Conservation (phyloP, 2,329 filamentous ascomycete genomes). For the Zasmidium cellare region DNA sequence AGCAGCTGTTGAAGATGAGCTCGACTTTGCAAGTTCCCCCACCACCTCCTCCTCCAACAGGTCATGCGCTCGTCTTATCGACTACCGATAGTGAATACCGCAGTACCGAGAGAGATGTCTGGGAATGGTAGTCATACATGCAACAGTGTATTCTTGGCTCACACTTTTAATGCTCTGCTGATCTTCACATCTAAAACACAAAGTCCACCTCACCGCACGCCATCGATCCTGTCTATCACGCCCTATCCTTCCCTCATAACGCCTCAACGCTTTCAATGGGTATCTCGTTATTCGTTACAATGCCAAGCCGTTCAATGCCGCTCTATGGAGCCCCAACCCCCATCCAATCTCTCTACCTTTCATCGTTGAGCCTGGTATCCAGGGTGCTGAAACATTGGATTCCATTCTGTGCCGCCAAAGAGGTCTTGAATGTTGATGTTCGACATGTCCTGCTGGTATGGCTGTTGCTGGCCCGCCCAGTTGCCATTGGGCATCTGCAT, state of each 20-base stretch:
- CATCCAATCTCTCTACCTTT: background rate
- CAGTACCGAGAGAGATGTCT: too few relatives aligned
- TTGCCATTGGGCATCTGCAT: constrained; percentile 18
- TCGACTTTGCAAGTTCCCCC: background rate
- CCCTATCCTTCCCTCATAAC: background rate
- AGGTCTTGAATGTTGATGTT: constrained; percentile 39
- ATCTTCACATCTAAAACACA: too few relatives aligned
- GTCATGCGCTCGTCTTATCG: too few relatives aligned
- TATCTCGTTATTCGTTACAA: background rate
- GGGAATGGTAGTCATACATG: too few relatives aligned
- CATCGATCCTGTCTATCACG: background rate
- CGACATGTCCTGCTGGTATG: constrained; percentile 29
- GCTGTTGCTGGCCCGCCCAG: constrained; percentile 20
- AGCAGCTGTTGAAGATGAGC: background rate
- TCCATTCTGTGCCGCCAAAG: constrained; percentile 38
- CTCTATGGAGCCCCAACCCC: background rate
- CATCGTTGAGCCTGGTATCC: constrained; percentile 19
- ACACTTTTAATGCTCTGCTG: too few relatives aligned
- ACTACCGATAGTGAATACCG: too few relatives aligned
- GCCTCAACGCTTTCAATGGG: background rate
- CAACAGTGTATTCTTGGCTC: too few relatives aligned
- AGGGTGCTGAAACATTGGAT: constrained; percentile 28
- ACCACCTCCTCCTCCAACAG: too few relatives aligned
- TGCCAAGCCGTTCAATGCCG: background rate
- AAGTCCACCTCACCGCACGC: too few relatives aligned